Percentiles rank a stretch among this genome's conserved stretches.
Evolutionary conservation across 1,284 basidiomycete genomes (phyloP).

Genomic region (Porogramme epimiltina): DNA sequence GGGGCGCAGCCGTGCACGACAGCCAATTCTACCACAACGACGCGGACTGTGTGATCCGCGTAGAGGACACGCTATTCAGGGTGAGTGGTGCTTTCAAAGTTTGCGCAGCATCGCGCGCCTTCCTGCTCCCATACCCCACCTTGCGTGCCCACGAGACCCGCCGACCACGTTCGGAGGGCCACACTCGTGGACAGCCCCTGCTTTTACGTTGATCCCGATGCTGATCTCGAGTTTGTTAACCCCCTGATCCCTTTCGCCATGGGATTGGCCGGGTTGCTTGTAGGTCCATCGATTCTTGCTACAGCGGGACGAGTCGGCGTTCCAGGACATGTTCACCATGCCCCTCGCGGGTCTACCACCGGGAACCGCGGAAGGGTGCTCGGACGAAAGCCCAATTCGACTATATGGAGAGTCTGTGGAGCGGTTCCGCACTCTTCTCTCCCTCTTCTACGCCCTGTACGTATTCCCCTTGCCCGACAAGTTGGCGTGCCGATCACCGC

Average conservation of each 20-base stretch:
- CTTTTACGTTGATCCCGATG: slow-evolving; percentile 19
- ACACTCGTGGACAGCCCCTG: not conserved
- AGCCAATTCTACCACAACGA: slow-evolving; percentile 34
- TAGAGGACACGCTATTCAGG: slow-evolving; percentile 50
- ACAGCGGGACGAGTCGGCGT: slow-evolving; percentile 51
- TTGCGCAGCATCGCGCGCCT: not conserved
- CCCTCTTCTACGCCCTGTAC: slow-evolving; percentile 52
- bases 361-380: slow-evolving; percentile 37
- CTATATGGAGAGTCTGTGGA: slow-evolving; percentile 49
- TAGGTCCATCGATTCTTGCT: slow-evolving; percentile 55
- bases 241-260: slow-evolving; percentile 7
- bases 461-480: slow-evolving; percentile 21
- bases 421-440: slow-evolving; percentile 49
- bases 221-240: slow-evolving; percentile 15
- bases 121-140: slow-evolving; percentile 1
- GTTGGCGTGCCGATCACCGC: not conserved
- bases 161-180: not conserved
- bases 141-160: not conserved
- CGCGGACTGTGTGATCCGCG: slow-evolving; percentile 49
- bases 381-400: slow-evolving; percentile 50
- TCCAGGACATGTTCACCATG: slow-evolving; percentile 54
- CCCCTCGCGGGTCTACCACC: slow-evolving; percentile 29
- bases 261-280: slow-evolving; percentile 9
- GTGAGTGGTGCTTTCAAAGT: slow-evolving; percentile 28
- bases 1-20: slow-evolving; percentile 17